A percentile compares a stretch with the other conserved stretches of the same genome.
Conservation (phyloP, 345 rosid species). For the Eucalyptus decipiens region DNA sequence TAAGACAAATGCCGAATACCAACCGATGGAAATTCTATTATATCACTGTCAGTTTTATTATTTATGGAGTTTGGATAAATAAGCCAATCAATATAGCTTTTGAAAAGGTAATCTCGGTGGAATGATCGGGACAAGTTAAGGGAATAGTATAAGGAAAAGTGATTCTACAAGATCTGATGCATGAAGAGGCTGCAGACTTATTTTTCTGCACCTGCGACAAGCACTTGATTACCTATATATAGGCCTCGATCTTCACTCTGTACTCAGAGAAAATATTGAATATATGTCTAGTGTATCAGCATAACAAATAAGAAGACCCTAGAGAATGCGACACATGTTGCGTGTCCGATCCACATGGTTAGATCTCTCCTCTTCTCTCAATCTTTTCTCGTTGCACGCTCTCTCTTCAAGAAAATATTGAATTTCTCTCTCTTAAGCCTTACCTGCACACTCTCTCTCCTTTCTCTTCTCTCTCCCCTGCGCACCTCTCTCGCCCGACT, state of each 20-base stretch:
- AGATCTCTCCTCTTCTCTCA: too few relatives aligned
- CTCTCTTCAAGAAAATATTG: too few relatives aligned
- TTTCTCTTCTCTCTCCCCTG: too few relatives aligned
- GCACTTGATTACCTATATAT: not conserved
- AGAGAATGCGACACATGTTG: too few relatives aligned
- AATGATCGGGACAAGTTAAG: not conserved
- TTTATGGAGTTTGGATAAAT: not conserved
- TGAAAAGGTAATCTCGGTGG: not conserved
- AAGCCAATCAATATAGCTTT: not conserved
- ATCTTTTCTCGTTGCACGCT: too few relatives aligned
- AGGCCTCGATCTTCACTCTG: not conserved
- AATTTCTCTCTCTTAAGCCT: too few relatives aligned
- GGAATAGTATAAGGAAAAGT: not conserved
- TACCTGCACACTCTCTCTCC: too few relatives aligned
- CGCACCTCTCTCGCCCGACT: too few relatives aligned
- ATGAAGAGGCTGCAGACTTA: not conserved
- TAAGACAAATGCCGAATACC: not conserved
- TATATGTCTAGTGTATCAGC: too few relatives aligned
- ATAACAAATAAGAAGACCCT: too few relatives aligned
- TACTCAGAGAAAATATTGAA: too few relatives aligned
- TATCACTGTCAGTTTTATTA: not conserved
- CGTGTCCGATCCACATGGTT: too few relatives aligned
- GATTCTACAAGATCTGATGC: not conserved
- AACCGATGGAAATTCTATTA: not conserved
- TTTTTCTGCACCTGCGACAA: not conserved